A percentile compares a stretch with the other conserved stretches of the same genome.
Conservation (phyloP, 148 eudicot genomes). For the Amaranthus palmeri region DNA sequence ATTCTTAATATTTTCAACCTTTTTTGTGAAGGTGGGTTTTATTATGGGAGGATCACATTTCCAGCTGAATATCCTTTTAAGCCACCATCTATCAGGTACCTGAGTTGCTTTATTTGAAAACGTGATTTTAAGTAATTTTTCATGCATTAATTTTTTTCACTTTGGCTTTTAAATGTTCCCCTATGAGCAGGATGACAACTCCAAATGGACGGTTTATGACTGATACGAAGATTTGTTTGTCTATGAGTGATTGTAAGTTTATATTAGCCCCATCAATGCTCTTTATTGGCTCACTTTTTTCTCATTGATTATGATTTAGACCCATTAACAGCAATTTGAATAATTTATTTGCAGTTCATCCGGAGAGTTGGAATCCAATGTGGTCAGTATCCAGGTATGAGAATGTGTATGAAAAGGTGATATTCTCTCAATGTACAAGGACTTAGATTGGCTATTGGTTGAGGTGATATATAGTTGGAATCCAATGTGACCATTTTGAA, state of each 20-base stretch:
- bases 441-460: not conserved
- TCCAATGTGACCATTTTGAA: not conserved
- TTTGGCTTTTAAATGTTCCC: slow-evolving; percentile 4
- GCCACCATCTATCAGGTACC: slow-evolving; percentile 91
- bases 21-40: slow-evolving; percentile 66
- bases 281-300: not conserved
- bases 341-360: slow-evolving; percentile 65
- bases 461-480: not conserved
- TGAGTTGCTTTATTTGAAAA: slow-evolving; percentile 9
- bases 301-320: not conserved
- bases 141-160: not conserved
- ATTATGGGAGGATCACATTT: slow-evolving; percentile 88
- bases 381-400: slow-evolving; percentile 97
- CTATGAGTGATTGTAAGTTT: slow-evolving; percentile 93
- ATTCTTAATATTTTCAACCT: slow-evolving; percentile 12
- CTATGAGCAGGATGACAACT: slow-evolving; percentile 76
- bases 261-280: slow-evolving; percentile 2
- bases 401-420: not conserved
- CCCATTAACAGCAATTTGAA: not conserved
- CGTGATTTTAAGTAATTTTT: not conserved
- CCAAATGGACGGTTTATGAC: slow-evolving; percentile 91
- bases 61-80: slow-evolving; percentile 96
- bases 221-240: slow-evolving; percentile 86
- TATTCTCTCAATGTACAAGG: not conserved
- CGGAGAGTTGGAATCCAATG: slow-evolving; percentile 99